phyloP scores from a whole-genome alignment of 2,329 filamentous ascomycete species.

The Xylaria sp. region DNA sequence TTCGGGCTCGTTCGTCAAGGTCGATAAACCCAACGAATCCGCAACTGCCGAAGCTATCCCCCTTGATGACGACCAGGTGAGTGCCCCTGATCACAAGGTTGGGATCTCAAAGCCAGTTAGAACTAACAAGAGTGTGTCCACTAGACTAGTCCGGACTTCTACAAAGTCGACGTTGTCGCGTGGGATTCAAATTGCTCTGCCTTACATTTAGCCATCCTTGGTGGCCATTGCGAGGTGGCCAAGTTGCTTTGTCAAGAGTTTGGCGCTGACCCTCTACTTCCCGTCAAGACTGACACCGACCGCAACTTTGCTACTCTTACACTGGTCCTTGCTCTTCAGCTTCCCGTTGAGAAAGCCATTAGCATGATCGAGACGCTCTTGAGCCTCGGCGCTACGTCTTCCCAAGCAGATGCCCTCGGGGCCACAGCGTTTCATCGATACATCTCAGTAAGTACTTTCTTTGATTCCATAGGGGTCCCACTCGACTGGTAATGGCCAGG shows the following conservation, averaged over 20 bases:
- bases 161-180: slow-evolving; percentile 69
- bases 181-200: slow-evolving; percentile 74
- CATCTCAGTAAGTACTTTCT: slow-evolving; percentile 35
- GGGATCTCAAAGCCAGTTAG: not conserved
- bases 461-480: not conserved
- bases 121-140: slow-evolving; percentile 1
- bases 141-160: slow-evolving; percentile 65
- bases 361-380: slow-evolving; percentile 62
- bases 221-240: slow-evolving; percentile 65
- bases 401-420: slow-evolving; percentile 63
- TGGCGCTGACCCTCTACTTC: slow-evolving; percentile 70
- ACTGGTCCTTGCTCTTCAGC: slow-evolving; percentile 59
- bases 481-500: not conserved
- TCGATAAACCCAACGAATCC: slow-evolving; percentile 45
- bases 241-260: slow-evolving; percentile 65
- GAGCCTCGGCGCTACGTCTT: slow-evolving; percentile 63
- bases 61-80: slow-evolving; percentile 47
- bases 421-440: slow-evolving; percentile 63
- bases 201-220: slow-evolving; percentile 72
- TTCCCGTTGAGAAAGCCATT: slow-evolving; percentile 58
- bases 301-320: slow-evolving; percentile 61
- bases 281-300: slow-evolving; percentile 58
- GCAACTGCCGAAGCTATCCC: slow-evolving; percentile 39
- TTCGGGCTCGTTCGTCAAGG: slow-evolving; percentile 71
- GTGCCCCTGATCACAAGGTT: not conserved